Conservation (phyloP, 495 filamentous ascomycete species). For the Aspergillus bridgeri region DNA sequence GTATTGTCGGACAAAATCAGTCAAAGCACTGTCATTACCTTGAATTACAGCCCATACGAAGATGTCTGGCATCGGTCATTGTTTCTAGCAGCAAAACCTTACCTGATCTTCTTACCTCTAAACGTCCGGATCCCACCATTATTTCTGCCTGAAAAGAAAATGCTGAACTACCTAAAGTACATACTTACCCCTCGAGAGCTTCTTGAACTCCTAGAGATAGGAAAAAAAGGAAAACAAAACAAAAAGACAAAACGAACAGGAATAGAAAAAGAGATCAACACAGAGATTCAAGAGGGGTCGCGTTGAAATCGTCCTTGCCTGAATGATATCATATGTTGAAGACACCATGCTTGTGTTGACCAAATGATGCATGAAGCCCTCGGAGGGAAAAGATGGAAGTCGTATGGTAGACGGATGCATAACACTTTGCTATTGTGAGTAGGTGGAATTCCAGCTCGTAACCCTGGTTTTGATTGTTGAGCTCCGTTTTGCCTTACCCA, state of each 20-base stretch:
- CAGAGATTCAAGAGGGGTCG: slow-evolving; percentile 4
- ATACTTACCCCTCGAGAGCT: slow-evolving; percentile 44
- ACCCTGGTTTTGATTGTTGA: slow-evolving; percentile 9
- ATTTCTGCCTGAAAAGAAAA: slow-evolving; percentile 18
- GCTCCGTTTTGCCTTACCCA: slow-evolving; percentile 55
- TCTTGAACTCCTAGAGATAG: slow-evolving; percentile 17
- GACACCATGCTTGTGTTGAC: neutral
- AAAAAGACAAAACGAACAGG: slow-evolving; percentile 23
- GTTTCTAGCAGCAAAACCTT: slow-evolving; percentile 43
- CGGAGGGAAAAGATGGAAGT: slow-evolving; percentile 3
- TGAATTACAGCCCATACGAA: slow-evolving; percentile 28
- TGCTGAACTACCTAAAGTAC: slow-evolving; percentile 41
- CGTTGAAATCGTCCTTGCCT: neutral
- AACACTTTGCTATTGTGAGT: slow-evolving; percentile 20
- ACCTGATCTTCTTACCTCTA: slow-evolving; percentile 71
- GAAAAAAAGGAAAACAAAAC: slow-evolving; percentile 20
- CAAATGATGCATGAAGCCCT: slow-evolving; percentile 3
- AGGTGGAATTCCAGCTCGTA: slow-evolving; percentile 1
- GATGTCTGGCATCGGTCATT: slow-evolving; percentile 34
- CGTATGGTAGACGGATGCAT: slow-evolving; percentile 3
- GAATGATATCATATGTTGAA: neutral
- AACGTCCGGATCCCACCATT: slow-evolving; percentile 21
- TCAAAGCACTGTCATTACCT: no score
- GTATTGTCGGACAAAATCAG: no score
- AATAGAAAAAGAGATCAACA: slow-evolving; percentile 17